Percentiles rank a stretch among this genome's conserved stretches.
phyloP scores from a whole-genome alignment of 352 stramenopile species.

The Globisporangium yorkense region DNA sequence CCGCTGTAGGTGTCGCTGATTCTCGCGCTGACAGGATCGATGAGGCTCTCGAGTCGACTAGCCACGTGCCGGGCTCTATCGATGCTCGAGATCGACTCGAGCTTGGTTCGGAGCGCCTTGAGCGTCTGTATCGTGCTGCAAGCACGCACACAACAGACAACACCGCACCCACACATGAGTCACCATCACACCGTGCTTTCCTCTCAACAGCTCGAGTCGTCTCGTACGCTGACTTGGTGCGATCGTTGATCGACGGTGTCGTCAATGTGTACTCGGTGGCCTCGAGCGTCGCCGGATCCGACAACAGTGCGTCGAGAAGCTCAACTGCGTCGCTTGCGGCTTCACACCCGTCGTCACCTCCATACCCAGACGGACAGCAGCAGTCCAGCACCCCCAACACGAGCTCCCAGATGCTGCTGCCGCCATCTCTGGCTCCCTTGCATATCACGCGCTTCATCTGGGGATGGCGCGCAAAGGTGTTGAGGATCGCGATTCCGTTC shows the following conservation, averaged over 20 bases:
- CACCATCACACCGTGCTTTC: background rate
- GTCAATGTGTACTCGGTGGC: slow-evolving; percentile 6
- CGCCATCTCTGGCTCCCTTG: background rate
- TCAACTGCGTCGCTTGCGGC: slow-evolving; percentile 28
- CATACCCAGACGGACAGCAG: slow-evolving; percentile 13
- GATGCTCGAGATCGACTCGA: slow-evolving; percentile 1
- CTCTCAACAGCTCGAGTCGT: background rate
- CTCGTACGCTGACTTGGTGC: slow-evolving; percentile 9
- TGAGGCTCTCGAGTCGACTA: slow-evolving; percentile 5
- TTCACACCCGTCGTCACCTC: slow-evolving; percentile 15
- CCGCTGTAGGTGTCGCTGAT: background rate
- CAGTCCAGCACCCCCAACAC: slow-evolving; percentile 17
- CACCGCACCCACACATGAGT: background rate
- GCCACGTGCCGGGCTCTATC: background rate
- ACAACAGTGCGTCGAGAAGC: slow-evolving; percentile 32
- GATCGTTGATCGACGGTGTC: slow-evolving; percentile 5
- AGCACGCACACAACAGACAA: background rate
- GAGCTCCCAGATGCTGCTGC: slow-evolving; percentile 28
- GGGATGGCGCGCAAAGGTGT: slow-evolving; percentile 23
- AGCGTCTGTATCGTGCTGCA: slow-evolving; percentile 6
- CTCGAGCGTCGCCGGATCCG: slow-evolving; percentile 16
- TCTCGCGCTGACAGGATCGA: background rate
- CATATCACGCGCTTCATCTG: slow-evolving; percentile 20
- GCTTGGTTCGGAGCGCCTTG: slow-evolving; percentile 5
- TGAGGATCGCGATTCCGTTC: slow-evolving; percentile 47